Percentiles rank a stretch among this genome's conserved stretches.
phyloP scores from a whole-genome alignment of 1,139 yeast species.

The Entelexis paramagnoliae region DNA sequence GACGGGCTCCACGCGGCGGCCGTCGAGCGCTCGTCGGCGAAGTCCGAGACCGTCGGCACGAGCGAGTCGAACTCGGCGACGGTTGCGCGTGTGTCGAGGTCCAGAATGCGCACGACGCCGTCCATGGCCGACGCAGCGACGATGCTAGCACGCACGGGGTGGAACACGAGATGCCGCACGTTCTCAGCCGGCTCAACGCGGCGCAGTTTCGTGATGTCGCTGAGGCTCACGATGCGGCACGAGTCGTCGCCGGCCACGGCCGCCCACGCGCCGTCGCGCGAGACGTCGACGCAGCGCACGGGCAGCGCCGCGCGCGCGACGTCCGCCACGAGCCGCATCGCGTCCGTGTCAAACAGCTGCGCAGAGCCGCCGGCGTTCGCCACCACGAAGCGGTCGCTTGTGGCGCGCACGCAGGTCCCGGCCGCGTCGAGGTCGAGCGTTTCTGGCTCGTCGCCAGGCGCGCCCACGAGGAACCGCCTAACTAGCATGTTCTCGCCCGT shows the following conservation, averaged over 20 bases:
- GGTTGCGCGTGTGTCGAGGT: conserved; percentile 25
- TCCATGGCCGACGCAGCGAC: conserved; percentile 51
- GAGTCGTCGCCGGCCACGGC: conserved; percentile 73
- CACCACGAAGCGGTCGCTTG: conserved; percentile 28
- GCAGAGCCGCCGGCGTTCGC: conserved; percentile 34
- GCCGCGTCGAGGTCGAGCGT: conserved; percentile 19
- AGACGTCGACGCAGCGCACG: conserved; percentile 52
- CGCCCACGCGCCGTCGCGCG: conserved; percentile 59
- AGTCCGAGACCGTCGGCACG: conserved; percentile 30
- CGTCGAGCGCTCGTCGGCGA: conserved; percentile 35
- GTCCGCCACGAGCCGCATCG: conserved; percentile 25
- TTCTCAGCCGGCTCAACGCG: conserved; percentile 12
- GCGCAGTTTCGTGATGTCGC: conserved; percentile 29
- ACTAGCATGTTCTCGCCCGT: conserved; percentile 33
- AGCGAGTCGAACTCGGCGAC: conserved; percentile 38
- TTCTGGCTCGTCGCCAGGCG: conserved; percentile 24
- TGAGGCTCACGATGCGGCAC: conserved; percentile 47
- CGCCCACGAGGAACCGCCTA: conserved; percentile 31
- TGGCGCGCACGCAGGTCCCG: conserved; percentile 22
- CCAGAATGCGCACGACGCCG: conserved; percentile 57
- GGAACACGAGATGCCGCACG: conserved; percentile 44
- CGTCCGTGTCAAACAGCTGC: conserved; percentile 27
- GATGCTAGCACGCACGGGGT: conserved; percentile 45
- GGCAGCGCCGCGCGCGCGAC: conserved; percentile 43
- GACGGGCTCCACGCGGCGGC: conserved; percentile 51